Evolutionary conservation across 345 rosid species (phyloP).

Genomic region (Linum tenue): DNA sequence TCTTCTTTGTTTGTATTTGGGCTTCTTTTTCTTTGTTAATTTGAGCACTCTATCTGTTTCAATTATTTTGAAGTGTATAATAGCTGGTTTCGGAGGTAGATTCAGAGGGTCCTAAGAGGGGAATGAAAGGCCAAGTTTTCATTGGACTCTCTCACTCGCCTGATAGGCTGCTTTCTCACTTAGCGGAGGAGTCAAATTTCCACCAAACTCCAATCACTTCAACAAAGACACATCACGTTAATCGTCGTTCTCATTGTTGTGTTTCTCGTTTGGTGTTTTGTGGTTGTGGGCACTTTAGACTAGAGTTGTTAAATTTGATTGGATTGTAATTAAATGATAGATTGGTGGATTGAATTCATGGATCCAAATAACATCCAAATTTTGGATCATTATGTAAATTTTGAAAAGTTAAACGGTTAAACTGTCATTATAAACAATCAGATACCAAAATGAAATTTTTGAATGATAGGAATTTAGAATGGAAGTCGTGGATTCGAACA

Average conservation of each 20-base stretch:
- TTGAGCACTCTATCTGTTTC: background rate
- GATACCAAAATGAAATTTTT: too few species aligned
- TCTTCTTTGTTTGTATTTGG: background rate
- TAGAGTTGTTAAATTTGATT: too few species aligned
- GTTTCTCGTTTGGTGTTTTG: background rate
- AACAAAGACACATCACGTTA: background rate
- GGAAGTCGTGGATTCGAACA: too few species aligned
- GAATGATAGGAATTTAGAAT: too few species aligned
- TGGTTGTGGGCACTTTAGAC: background rate
- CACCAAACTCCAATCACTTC: background rate
- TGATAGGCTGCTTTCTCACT: background rate
- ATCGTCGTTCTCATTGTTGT: background rate
- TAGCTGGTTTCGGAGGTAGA: slow-evolving; percentile 5
- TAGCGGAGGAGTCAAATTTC: background rate
- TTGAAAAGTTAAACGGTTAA: too few species aligned
- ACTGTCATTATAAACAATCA: too few species aligned
- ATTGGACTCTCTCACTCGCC: background rate
- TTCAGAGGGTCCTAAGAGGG: background rate
- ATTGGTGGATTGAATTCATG: too few species aligned
- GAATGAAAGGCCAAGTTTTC: slow-evolving; percentile 1
- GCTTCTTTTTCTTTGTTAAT: too few species aligned
- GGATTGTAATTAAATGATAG: too few species aligned
- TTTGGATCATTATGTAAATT: too few species aligned
- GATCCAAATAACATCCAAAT: too few species aligned
- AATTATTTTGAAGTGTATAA: slow-evolving; percentile 7